Conservation (phyloP, 1,284 basidiomycete genomes). For the Cutaneotrichosporon cyanovorans region DNA sequence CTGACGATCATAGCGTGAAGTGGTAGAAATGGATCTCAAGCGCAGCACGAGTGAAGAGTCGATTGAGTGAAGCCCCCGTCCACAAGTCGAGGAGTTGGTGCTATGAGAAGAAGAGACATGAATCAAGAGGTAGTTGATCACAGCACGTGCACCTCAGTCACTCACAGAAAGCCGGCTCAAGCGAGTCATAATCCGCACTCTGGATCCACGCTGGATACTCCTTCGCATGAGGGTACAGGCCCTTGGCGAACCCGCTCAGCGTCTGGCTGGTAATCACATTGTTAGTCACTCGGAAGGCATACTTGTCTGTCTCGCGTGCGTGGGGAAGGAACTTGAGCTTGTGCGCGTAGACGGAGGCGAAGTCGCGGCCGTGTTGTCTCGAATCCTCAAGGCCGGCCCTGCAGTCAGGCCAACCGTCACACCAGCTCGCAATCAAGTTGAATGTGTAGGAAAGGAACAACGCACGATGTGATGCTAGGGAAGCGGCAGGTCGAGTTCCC, state of each 20-base stretch:
- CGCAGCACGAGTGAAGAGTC: too few species aligned
- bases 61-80: too few species aligned
- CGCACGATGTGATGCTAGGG: slow-evolving; percentile 29
- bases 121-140: too few species aligned
- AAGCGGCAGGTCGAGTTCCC: slow-evolving; percentile 33
- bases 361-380: slow-evolving; percentile 26
- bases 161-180: slow-evolving; percentile 28
- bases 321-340: slow-evolving; percentile 29
- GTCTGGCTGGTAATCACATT: slow-evolving; percentile 37
- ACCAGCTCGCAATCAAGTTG: too few species aligned
- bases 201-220: slow-evolving; percentile 26
- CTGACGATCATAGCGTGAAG: too few species aligned
- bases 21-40: too few species aligned
- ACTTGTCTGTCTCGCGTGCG: slow-evolving; percentile 18
- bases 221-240: slow-evolving; percentile 24
- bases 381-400: slow-evolving; percentile 31
- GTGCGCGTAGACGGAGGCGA: slow-evolving; percentile 29
- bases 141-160: too few species aligned
- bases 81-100: too few species aligned
- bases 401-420: slow-evolving; percentile 5
- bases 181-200: slow-evolving; percentile 26
- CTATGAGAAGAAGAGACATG: too few species aligned
- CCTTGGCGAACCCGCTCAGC: slow-evolving; percentile 24
- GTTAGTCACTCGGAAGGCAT: slow-evolving; percentile 34
- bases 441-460: too few species aligned